Evolutionary conservation across 1,284 basidiomycete genomes (phyloP), one percentile per base, ranked within the genome.

Genomic region (Malassezia dermatis): DNA sequence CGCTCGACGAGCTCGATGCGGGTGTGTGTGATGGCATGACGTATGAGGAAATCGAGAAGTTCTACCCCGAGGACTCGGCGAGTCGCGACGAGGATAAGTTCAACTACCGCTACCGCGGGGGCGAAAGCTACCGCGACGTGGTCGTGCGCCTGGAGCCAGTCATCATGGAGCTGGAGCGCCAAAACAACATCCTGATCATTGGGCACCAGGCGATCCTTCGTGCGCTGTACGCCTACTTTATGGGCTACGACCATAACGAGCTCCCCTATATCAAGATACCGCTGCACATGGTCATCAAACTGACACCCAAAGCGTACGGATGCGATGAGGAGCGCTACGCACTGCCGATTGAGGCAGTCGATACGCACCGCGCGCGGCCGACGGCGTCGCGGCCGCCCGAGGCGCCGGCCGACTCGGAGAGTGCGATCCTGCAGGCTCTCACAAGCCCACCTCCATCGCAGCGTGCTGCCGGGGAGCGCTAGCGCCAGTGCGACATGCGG

Each of bases 11-110:
- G 76, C 80, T 99, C 11, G 94, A 99, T 75, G 94, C 94, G 3
- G 93, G 94, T 37, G 94, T 99, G 13, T 99, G 94, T 69, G 94
- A 99, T 76, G 90, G 86, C 12, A 98, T 99, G 94, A 98, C 94
- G 1, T 99, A 98, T 73, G 86, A 90, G 78, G 93, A 98, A 79
- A 96, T 98, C 55, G 93, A 91, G 52, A 55, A 54, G 42, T 72
- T 91, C 86, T 98, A 96, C 73, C 94, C 94, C 0, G 94, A 99
- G 63, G 94, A 99, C 76, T 96, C 93, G 73, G 91, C 89, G n/a
- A 89, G 89, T 70, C 83, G 94, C 24, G 94, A 98, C 71, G 90
- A 98, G 47, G 94, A 99, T 79, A 99, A 99, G 77, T 99, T 95
- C 78, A 98, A 98, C 78, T 99, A 99, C 75, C 84, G 94, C 23